A percentile compares a stretch with the other conserved stretches of the same genome.
phyloP scores from a whole-genome alignment of 78 protist species.

The Planoprotostelium fungivorum region DNA sequence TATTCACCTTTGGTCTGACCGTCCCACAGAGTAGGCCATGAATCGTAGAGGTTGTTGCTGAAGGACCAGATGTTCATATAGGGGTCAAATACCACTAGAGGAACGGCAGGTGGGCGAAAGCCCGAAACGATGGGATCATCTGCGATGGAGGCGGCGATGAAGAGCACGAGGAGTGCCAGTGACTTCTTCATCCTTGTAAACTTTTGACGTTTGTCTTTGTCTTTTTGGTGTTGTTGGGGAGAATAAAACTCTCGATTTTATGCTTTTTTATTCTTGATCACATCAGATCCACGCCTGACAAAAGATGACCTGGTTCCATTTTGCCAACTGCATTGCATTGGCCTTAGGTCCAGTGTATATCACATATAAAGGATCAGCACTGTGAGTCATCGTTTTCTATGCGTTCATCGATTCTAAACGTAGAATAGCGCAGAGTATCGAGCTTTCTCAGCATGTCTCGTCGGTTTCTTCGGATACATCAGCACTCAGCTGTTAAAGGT shows the following conservation, averaged over 20 bases:
- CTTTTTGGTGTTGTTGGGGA: too few species aligned
- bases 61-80: not conserved
- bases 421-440: not conserved
- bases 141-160: too few species aligned
- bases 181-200: too few species aligned
- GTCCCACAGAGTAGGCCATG: not conserved
- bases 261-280: too few species aligned
- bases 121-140: not conserved
- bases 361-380: not conserved
- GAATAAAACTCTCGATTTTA: too few species aligned
- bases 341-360: not conserved
- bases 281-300: not conserved
- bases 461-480: not conserved
- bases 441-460: not conserved
- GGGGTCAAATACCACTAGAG: not conserved
- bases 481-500: not conserved
- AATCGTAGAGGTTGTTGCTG: not conserved
- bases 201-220: too few species aligned
- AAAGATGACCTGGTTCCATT: not conserved
- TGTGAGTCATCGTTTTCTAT: not conserved
- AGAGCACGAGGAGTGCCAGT: too few species aligned
- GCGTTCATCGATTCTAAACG: not conserved
- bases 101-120: not conserved
- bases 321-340: not conserved
- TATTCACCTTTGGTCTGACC: not conserved